Base-by-base conservation (phyloP, 345 rosid species). In the Cardamine resedifolia region DNA sequence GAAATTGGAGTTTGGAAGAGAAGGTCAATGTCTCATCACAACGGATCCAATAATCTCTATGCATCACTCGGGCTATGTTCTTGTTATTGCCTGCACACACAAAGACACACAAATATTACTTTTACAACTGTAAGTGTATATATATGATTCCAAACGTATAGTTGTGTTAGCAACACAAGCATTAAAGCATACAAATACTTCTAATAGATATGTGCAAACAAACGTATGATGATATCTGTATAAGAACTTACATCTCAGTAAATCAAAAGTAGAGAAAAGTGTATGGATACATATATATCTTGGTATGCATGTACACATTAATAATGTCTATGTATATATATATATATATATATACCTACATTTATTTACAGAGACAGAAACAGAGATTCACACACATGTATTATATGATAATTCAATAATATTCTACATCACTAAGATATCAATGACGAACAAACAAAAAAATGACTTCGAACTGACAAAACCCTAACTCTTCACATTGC, bases 391-490 rank as follows among this genome's bases (percentile, higher is more conserved):
- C 4, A 38, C 9, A 24, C 16, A 49, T 52, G 24, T 23, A 23
- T 23, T 23, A 23, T 7, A 58, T 31, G n/a, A 41, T 39, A 28
- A 27, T 34, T 57, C n/a, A 58, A n/a, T 30, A 11, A 24, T 7
- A 51, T 23, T 68, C 21, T 18, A 45, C 50, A 43, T 48, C 52
- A 51, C 34, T 28, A 49, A 11, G 20, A 48, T 33, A 75, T 66
- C 34, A 71, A 33, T 28, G 55, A 66, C 16, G 64, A 67, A 39
- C 38, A 58, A 16, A 21, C 44, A 28, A 4, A 27, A 20, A 31
- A 16, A 0, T 43, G 66, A 64, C 45, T 66, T 65, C 2, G 55
- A 75, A 52, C 6, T 19, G 18, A 75, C n/a, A 31, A 75, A 75
- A 53, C 74, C 74, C 79, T 61, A 68, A 68, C 11, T 20, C 5